These are phyloP conservation scores for Aspergillus hiratsukae DNA, from an alignment of 2,329 filamentous ascomycete genomes.

Conservation along the genomic window DNA sequence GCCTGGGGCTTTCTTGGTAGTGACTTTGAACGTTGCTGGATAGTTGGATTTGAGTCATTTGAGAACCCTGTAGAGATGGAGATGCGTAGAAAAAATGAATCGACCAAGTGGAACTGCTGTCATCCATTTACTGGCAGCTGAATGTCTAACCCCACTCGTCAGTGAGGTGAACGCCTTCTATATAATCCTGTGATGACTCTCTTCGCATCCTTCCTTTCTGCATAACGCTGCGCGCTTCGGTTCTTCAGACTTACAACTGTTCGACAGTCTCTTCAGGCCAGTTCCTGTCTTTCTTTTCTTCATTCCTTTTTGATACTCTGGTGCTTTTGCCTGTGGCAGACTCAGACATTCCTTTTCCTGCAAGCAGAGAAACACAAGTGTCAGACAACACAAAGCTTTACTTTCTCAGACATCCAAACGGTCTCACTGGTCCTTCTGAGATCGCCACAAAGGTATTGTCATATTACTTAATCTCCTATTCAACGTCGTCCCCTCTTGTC, in stretches of 20 bases:
- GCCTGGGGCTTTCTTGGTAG: background rate
- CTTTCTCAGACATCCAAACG: conserved; percentile 3
- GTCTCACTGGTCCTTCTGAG: conserved; percentile 4
- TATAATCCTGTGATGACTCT: conserved; percentile 5
- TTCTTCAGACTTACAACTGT: conserved; percentile 20
- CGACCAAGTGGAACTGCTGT: background rate
- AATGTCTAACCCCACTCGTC: background rate
- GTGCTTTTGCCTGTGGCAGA: conserved; percentile 32
- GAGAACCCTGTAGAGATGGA: background rate
- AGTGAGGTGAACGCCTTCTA: background rate
- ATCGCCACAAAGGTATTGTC: conserved; percentile 26
- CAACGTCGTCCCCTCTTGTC: background rate
- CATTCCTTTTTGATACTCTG: conserved; percentile 14
- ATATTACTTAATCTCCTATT: background rate
- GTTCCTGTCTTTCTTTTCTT: conserved; percentile 30
- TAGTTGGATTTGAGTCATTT: background rate
- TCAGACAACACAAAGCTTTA: conserved; percentile 8
- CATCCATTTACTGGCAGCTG: background rate
- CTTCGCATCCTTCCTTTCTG: conserved; percentile 13
- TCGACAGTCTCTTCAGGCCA: conserved; percentile 30
- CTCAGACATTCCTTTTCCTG: conserved; percentile 25
- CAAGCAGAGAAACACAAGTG: background rate
- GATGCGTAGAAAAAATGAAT: conserved; percentile 9
- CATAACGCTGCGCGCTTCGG: conserved; percentile 21
- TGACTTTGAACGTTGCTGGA: background rate